Evolutionary conservation across 176 grass and related monocot genomes (phyloP).

Genomic region (Melocanna baccifera): DNA sequence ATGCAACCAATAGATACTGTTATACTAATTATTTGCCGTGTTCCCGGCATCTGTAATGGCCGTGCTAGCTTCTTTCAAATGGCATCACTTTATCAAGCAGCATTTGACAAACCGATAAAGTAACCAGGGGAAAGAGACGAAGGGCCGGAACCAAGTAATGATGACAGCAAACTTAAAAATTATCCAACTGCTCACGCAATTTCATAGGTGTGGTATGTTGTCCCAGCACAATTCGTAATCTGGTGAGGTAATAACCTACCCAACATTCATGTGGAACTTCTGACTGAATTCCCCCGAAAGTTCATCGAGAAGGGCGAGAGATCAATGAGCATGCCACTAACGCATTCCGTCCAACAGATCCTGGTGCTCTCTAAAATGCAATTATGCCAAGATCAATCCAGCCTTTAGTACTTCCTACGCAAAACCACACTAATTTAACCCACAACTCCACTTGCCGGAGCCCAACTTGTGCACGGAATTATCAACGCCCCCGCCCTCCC

Average conservation of each 20-base stretch:
- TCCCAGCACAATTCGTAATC: background rate
- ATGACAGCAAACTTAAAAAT: background rate
- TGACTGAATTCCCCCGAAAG: background rate
- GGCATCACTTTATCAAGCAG: background rate
- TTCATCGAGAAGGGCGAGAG: background rate
- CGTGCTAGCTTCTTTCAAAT: background rate
- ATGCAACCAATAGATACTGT: background rate
- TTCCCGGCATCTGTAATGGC: background rate
- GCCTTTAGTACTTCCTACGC: background rate
- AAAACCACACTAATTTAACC: background rate
- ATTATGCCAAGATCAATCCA: constrained; percentile 22
- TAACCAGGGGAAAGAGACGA: background rate
- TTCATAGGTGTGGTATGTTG: background rate
- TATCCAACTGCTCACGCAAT: background rate
- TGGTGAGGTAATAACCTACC: constrained; percentile 9
- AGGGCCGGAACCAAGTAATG: background rate
- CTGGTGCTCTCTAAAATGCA: background rate
- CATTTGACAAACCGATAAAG: background rate
- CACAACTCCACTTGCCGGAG: background rate
- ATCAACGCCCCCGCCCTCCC: background rate
- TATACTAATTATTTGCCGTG: background rate
- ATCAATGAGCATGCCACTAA: background rate
- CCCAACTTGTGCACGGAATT: background rate
- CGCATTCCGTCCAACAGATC: constrained; percentile 12
- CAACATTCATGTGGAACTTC: constrained; percentile 1